Percentiles rank a stretch among this genome's conserved stretches.
phyloP scores from a whole-genome alignment of 306 rosid genomes.

The Styphnolobium japonicum region DNA sequence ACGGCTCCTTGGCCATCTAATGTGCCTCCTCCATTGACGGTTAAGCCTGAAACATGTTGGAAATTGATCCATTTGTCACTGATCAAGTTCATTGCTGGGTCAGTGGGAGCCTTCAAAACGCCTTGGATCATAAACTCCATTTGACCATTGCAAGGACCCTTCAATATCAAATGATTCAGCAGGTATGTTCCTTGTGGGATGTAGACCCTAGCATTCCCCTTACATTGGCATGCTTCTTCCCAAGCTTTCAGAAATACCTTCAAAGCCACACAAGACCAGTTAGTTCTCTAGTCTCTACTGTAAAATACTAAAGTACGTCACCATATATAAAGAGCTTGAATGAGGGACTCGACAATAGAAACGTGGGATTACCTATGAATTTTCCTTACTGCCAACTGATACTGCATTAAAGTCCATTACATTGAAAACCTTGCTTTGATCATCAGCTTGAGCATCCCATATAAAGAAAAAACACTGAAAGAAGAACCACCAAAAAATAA shows the following conservation, averaged over 20 bases:
- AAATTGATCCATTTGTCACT: background rate
- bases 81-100: background rate
- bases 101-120: background rate
- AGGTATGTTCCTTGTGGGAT: constrained; percentile 11
- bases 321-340: too few relatives aligned
- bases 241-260: constrained; percentile 45
- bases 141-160: background rate
- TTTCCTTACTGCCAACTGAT: constrained; percentile 28
- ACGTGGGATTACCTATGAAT: constrained; percentile 18
- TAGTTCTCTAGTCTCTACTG: background rate
- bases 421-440: constrained; percentile 12
- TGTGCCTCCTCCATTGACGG: background rate
- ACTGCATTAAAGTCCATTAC: constrained; percentile 34
- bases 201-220: constrained; percentile 30
- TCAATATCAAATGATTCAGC: background rate
- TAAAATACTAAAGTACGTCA: background rate
- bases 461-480: constrained; percentile 2
- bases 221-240: constrained; percentile 40
- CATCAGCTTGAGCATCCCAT: constrained; percentile 1
- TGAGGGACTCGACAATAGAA: background rate
- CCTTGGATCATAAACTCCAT: background rate
- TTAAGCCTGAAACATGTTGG: background rate
- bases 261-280: background rate
- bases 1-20: background rate
- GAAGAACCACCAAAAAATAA: background rate